A percentile compares a stretch with the other conserved stretches of the same genome.
phyloP scores from a whole-genome alignment of 2,329 filamentous ascomycete genomes.

The Ceratocystis lukuohia region DNA sequence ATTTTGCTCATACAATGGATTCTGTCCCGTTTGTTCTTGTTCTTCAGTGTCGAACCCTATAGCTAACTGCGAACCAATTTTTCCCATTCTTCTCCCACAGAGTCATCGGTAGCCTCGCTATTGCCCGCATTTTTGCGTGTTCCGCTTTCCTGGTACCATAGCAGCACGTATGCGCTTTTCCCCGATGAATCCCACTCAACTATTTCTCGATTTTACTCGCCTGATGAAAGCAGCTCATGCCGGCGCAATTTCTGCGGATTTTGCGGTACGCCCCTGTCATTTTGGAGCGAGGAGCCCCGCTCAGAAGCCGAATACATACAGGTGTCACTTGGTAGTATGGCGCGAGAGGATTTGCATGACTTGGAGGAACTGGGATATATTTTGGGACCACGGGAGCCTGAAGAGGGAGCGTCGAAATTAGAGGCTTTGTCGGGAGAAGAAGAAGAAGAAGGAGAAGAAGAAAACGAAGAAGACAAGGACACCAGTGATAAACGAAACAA shows the following conservation, averaged over 20 bases:
- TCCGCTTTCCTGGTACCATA: slow-evolving; percentile 68
- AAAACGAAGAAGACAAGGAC: slow-evolving; percentile 11
- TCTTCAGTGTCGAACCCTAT: background rate
- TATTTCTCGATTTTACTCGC: slow-evolving; percentile 55
- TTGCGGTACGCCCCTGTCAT: slow-evolving; percentile 74
- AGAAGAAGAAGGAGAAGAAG: background rate
- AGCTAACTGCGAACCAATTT: background rate
- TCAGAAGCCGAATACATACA: slow-evolving; percentile 66
- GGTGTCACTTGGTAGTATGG: slow-evolving; percentile 65
- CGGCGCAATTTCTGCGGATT: slow-evolving; percentile 81
- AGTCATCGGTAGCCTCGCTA: slow-evolving; percentile 56
- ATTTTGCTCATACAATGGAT: too few species aligned
- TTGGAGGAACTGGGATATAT: slow-evolving; percentile 66
- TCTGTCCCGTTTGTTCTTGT: too few species aligned
- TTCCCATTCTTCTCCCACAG: slow-evolving; percentile 24
- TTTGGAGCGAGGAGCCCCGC: slow-evolving; percentile 63
- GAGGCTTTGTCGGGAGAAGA: slow-evolving; percentile 24
- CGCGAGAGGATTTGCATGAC: slow-evolving; percentile 54
- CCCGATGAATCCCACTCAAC: slow-evolving; percentile 58
- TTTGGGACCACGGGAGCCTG: slow-evolving; percentile 28
- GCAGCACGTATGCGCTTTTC: slow-evolving; percentile 59
- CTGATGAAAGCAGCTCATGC: slow-evolving; percentile 42
- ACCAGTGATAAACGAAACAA: background rate
- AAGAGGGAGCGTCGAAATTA: background rate
- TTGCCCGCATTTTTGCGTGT: slow-evolving; percentile 72